Conservation (phyloP, 768 basidiomycete genomes). For the Mycena pura region DNA sequence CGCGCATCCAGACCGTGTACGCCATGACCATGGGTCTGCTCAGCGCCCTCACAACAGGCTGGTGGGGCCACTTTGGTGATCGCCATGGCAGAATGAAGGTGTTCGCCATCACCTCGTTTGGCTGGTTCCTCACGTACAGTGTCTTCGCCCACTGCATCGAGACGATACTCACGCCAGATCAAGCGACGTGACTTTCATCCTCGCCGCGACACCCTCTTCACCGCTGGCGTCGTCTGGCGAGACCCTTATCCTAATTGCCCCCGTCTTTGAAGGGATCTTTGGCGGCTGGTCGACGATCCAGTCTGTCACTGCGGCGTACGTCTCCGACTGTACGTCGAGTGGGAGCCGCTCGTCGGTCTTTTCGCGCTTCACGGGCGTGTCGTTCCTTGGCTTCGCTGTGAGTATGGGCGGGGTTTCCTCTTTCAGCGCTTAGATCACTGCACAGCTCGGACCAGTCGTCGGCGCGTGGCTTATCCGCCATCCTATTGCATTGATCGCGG, state of each 20-base stretch:
- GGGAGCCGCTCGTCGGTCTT: conserved; percentile 80
- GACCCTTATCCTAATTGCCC: conserved; percentile 78
- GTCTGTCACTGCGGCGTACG: conserved; percentile 79
- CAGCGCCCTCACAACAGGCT: conserved; percentile 84
- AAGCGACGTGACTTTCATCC: conserved; percentile 85
- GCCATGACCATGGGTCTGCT: conserved; percentile 81
- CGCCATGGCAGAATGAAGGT: conserved; percentile 79
- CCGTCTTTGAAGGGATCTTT: conserved; percentile 80
- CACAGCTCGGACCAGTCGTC: conserved; percentile 67
- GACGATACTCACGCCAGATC: conserved; percentile 9
- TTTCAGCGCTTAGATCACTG: not conserved
- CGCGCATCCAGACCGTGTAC: conserved; percentile 76
- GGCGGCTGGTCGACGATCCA: conserved; percentile 85
- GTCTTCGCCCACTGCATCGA: conserved; percentile 5
- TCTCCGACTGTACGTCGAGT: conserved; percentile 85
- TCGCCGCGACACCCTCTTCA: conserved; percentile 75
- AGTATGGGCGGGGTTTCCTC: not conserved
- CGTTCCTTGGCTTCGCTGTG: conserved; percentile 76
- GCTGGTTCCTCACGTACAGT: conserved; percentile 50
- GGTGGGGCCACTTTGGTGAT: conserved; percentile 90
- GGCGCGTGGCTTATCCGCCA: conserved; percentile 61
- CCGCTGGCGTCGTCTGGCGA: conserved; percentile 71
- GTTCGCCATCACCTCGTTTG: conserved; percentile 73
- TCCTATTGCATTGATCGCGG: conserved; percentile 35
- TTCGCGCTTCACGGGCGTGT: conserved; percentile 78